Conservation (phyloP, 2,329 filamentous ascomycete species). For the Phialophora macrospora region DNA sequence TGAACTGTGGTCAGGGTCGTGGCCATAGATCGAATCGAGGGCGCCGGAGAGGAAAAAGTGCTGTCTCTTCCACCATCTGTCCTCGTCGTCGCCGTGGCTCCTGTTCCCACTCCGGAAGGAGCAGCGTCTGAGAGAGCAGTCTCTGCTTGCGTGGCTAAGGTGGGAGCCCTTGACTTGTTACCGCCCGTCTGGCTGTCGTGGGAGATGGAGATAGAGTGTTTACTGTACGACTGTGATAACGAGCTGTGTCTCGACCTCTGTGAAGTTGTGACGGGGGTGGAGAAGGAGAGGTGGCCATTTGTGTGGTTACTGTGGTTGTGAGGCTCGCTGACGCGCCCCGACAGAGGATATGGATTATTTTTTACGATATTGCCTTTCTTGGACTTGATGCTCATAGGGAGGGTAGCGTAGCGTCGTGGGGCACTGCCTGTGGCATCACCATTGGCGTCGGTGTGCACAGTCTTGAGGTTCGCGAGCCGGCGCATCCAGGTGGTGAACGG, state of each 20-base stretch:
- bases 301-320: slow-evolving; percentile 46
- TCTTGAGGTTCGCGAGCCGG: slow-evolving; percentile 86
- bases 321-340: slow-evolving; percentile 54
- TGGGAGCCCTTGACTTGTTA: slow-evolving; percentile 75
- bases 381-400: slow-evolving; percentile 31
- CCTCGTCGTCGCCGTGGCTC: slow-evolving; percentile 63
- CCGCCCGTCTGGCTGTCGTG: slow-evolving; percentile 60
- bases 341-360: slow-evolving; percentile 92
- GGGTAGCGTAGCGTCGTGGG: slow-evolving; percentile 34
- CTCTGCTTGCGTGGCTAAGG: slow-evolving; percentile 81
- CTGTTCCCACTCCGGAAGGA: slow-evolving; percentile 81
- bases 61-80: slow-evolving; percentile 70
- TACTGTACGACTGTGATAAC: slow-evolving; percentile 59
- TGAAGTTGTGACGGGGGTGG: slow-evolving; percentile 53
- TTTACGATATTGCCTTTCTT: slow-evolving; percentile 69
- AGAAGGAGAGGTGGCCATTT: slow-evolving; percentile 60
- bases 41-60: slow-evolving; percentile 68
- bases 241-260: slow-evolving; percentile 62
- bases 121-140: slow-evolving; percentile 74
- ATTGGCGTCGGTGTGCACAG: slow-evolving; percentile 64
- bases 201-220: slow-evolving; percentile 66
- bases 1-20: slow-evolving; percentile 71
- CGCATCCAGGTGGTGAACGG: slow-evolving; percentile 95
- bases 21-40: slow-evolving; percentile 67
- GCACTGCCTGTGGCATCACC: slow-evolving; percentile 32